Conservation (phyloP, 345 rosid species). For the Populus tremula region DNA sequence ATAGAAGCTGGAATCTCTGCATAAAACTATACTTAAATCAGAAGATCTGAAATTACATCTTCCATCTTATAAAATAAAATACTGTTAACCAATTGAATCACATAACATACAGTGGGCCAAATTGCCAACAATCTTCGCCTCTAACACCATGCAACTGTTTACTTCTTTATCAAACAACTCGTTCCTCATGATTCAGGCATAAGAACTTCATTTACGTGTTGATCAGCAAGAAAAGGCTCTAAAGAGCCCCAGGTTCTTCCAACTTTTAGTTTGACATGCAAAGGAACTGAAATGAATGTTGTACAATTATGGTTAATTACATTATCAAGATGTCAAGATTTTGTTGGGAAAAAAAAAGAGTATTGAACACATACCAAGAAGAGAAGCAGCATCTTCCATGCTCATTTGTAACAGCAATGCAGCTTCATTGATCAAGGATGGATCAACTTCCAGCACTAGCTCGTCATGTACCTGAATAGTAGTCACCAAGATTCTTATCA, state of each 20-base stretch:
- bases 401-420: slow-evolving; percentile 53
- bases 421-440: slow-evolving; percentile 68
- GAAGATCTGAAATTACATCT: slow-evolving; percentile 9
- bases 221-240: slow-evolving; percentile 53
- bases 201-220: slow-evolving; percentile 25
- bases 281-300: slow-evolving; percentile 55
- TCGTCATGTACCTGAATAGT: slow-evolving; percentile 83
- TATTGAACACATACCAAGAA: slow-evolving; percentile 50
- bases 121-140: slow-evolving; percentile 9
- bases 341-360: not conserved
- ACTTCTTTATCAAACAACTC: not conserved
- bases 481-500: slow-evolving; percentile 4
- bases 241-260: slow-evolving; percentile 96
- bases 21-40: not conserved
- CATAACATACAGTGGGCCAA: slow-evolving; percentile 5
- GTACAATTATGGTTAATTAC: slow-evolving; percentile 1
- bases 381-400: slow-evolving; percentile 81
- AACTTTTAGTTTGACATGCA: slow-evolving; percentile 74
- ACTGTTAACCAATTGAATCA: not conserved
- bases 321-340: slow-evolving; percentile 3
- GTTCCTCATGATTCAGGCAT: slow-evolving; percentile 23
- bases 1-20: slow-evolving; percentile 11
- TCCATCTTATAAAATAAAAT: not conserved
- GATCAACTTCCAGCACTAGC: slow-evolving; percentile 82
- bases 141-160: slow-evolving; percentile 8